phyloP scores from a whole-genome alignment of 768 basidiomycete genomes.

The Mycena galopus region DNA sequence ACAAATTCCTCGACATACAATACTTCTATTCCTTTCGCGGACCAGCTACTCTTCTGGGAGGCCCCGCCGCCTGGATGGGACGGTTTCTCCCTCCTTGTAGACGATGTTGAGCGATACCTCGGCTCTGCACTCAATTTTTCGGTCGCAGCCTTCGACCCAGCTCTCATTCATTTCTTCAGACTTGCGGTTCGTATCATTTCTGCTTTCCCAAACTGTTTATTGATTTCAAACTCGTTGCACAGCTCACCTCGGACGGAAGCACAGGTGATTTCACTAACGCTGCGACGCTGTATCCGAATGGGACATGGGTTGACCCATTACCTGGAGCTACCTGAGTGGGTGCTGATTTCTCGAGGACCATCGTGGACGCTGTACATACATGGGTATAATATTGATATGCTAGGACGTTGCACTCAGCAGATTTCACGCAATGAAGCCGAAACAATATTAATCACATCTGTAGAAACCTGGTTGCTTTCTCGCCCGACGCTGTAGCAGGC shows the following conservation, averaged over 20 bases:
- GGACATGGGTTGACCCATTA: slow-evolving; percentile 83
- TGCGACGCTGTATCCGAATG: slow-evolving; percentile 82
- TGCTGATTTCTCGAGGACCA: not conserved
- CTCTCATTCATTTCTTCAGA: slow-evolving; percentile 82
- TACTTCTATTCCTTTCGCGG: slow-evolving; percentile 61
- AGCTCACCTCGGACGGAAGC: slow-evolving; percentile 63
- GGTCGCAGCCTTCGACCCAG: slow-evolving; percentile 69
- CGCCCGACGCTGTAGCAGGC: too few relatives aligned
- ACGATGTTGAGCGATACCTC: slow-evolving; percentile 87
- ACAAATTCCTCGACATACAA: slow-evolving; percentile 83
- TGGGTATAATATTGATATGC: not conserved
- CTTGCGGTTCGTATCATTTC: slow-evolving; percentile 71
- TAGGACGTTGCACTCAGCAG: not conserved
- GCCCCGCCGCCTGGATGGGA: slow-evolving; percentile 71
- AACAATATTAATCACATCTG: too few relatives aligned
- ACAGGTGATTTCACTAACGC: slow-evolving; percentile 87
- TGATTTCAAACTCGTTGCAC: slow-evolving; percentile 17
- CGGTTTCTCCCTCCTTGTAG: slow-evolving; percentile 84
- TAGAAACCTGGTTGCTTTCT: too few relatives aligned
- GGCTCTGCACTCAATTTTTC: slow-evolving; percentile 80
- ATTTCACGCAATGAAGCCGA: not conserved
- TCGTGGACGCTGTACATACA: slow-evolving; percentile 27
- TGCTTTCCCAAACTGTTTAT: not conserved
- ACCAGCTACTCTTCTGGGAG: slow-evolving; percentile 72
- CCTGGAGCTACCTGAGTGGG: slow-evolving; percentile 69